Conservation (phyloP, 805 yeast genomes). For the Wickerhamomyces rabaulensis region DNA sequence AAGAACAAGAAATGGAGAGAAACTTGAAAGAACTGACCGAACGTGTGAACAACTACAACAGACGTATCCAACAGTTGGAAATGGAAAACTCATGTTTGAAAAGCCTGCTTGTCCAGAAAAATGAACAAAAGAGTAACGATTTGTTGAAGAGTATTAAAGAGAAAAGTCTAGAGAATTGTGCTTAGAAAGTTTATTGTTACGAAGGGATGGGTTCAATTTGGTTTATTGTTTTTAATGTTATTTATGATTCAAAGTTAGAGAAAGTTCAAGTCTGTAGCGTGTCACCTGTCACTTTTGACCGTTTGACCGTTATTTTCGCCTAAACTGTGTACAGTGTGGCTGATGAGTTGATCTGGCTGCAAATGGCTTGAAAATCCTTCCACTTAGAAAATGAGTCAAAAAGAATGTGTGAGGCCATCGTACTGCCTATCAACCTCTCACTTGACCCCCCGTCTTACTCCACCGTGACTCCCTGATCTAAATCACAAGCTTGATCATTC, state of each 20-base stretch:
- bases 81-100: conserved; percentile 58
- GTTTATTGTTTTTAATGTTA: neutral
- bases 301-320: too few species aligned
- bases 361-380: neutral
- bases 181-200: neutral
- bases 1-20: conserved; percentile 54
- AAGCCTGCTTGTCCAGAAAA: conserved; percentile 47
- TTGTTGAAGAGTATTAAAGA: conserved; percentile 32
- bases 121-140: conserved; percentile 35
- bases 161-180: conserved; percentile 9
- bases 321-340: neutral
- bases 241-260: neutral
- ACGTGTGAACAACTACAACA: conserved; percentile 38
- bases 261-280: neutral
- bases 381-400: too few species aligned
- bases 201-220: neutral
- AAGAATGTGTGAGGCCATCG: too few species aligned
- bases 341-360: neutral
- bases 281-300: neutral
- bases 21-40: conserved; percentile 39
- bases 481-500: too few species aligned
- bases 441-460: too few species aligned
- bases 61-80: conserved; percentile 46
- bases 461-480: too few species aligned
- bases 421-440: too few species aligned